Evolutionary conservation across 495 filamentous ascomycete species (phyloP), one percentile per base, ranked within the genome.

Genomic region (Ramalina intermedia): DNA sequence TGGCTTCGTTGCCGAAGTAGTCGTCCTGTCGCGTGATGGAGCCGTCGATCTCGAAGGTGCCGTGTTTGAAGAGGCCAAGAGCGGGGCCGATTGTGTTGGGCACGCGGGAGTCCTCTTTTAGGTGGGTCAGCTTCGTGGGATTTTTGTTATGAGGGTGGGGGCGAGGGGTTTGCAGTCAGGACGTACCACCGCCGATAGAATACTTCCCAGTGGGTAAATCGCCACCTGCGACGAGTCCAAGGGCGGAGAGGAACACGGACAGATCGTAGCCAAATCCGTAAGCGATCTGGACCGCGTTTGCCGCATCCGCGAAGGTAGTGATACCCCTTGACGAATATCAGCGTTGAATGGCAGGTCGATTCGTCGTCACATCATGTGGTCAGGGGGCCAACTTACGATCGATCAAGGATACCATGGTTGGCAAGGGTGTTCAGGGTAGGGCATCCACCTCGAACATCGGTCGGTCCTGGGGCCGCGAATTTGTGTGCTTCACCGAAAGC

Each of bases 351-450:
- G 8, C 26, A 8, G 8, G 26, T 27, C 4, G 26, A 8, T 27
- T 3, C 26, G 8, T 8, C 8, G 26, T 27, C 4, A 27, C 4
- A 27, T 3, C 1, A 33, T 8, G 27, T 33, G 6, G 27, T 12
- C 6, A 33, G 1, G 11, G 11, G 11, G 27, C 27, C 1, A 12
- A 33, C 27, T 33, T 7, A 33, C 27, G 27, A 8, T 12, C 27
- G 27, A 33, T 33, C 27, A 7, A 33, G 27, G 52, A 74, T 75
- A 46, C 62, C 62, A 55, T 73, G 69, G 58, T 75, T 74, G 4
- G 73, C 73, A 26, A 74, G 58, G 12, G 64, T 55, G 51, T 75
- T 74, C 27, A 74, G 56, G 29, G 65, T 68, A 1, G 71, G 70
- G 50, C 72, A 71, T 43, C 71, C 61, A 50, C 63, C 58, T 39